Conservation (phyloP, 108 stramenopile genomes). For the Fragilaria radians region DNA sequence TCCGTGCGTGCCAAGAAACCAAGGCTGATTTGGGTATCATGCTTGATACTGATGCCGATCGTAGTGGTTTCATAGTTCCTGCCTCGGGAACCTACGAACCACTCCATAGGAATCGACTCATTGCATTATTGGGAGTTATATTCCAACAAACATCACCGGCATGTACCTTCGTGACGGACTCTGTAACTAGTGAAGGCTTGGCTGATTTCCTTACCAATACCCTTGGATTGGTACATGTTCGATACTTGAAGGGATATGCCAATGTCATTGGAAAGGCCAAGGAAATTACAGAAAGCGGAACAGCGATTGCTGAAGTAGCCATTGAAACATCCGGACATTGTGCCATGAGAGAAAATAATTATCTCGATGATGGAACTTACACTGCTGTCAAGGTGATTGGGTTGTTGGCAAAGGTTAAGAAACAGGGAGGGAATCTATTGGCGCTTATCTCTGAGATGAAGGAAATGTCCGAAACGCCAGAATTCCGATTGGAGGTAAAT, state of each 20-base stretch:
- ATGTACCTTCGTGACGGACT: constrained; percentile 72
- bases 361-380: constrained; percentile 84
- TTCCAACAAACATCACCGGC: constrained; percentile 48
- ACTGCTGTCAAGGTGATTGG: constrained; percentile 75
- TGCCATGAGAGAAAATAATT: constrained; percentile 71
- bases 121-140: constrained; percentile 69
- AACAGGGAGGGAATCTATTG: constrained; percentile 31
- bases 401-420: constrained; percentile 19
- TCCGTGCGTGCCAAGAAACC: constrained; percentile 35
- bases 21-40: constrained; percentile 77
- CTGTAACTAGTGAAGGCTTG: constrained; percentile 72
- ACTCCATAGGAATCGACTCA: constrained; percentile 72
- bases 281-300: constrained; percentile 53
- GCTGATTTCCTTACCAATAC: constrained; percentile 42
- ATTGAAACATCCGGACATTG: constrained; percentile 86
- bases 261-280: constrained; percentile 81
- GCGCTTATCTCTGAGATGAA: constrained; percentile 51
- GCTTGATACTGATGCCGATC: constrained; percentile 87
- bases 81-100: constrained; percentile 49
- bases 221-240: constrained; percentile 53
- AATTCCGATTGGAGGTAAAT: constrained; percentile 46
- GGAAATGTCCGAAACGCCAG: constrained; percentile 56
- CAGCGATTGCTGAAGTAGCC: constrained; percentile 59
- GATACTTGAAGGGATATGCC: constrained; percentile 76
- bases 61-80: constrained; percentile 71